Base-by-base conservation (phyloP, 2,329 filamentous ascomycete genomes). In the Fusarium nanum region DNA sequence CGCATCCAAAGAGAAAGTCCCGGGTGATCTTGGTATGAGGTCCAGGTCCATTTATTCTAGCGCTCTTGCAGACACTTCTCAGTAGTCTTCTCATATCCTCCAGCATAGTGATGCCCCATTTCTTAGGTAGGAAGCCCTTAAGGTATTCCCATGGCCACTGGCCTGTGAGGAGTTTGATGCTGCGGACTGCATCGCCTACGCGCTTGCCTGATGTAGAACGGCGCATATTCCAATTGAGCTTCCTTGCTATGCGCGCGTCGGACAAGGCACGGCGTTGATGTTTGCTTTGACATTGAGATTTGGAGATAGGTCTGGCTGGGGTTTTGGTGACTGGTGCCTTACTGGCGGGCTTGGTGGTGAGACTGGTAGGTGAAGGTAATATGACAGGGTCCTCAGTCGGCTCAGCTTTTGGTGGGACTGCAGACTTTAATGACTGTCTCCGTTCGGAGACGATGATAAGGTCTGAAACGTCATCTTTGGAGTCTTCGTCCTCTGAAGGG, bases 71-170 rank as follows among this genome's bases (percentile, higher is more conserved):
- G 4, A 53, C 49, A 3, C 49, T 53, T 22, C 34, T 14, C 4
- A 46, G 28, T 3, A 64, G 14, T 4, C 2, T n/a, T 6, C 61
- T 22, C 30, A 64, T 12, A 11, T 4, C 49, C 18, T 64, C 61
- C 13, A 64, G 6, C 9, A 30, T n/a, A 3, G 1, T 7, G 5
- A 64, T 13, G 6, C 27, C 7, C 60, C 60, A 64, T 22, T 7
- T 64, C 18, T 20, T n/a, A 0, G 60, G 60, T 0, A 2, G 0
- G 7, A 64, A 64, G 3, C n/a, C 52, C 9, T 22, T n/a, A 7
- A 28, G 18, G 5, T 59, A 46, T 18, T 64, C 45, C 60, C 52
- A 64, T 5, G 61, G 61, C 61, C 60, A 64, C 25, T 50, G 45
- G 4, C 27, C 45, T 1, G 61, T 37, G 1, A 64, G 30, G 13